Base-by-base conservation (phyloP, 2,329 filamentous ascomycete genomes). In the Aschersonia sp. region DNA sequence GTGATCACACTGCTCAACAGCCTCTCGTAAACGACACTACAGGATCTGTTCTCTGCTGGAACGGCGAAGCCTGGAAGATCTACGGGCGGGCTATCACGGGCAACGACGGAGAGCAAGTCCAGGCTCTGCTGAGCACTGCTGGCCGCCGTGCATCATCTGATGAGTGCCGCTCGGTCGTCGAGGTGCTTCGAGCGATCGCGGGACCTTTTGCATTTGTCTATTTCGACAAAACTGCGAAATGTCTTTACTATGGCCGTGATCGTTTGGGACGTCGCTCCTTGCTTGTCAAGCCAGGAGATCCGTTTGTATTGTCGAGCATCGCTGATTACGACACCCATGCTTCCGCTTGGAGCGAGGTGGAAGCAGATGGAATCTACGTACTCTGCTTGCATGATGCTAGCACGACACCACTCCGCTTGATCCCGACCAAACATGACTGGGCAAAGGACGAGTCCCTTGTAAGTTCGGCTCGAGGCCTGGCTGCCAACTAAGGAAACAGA, bases 201-300 rank as follows among this genome's bases (percentile, higher is more conserved):
- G 92, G 92, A 0, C 90, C 92, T 0, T 97, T 92, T 67, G 86
- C 90, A 2, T 92, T 97, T 63, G 76, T 90, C 5, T 96, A 83
- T 62, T 84, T 83, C 57, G 84, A 96, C 66, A 73, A 71, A 12
- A 57, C 61, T 8, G 68, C 74, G 47, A 69, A 68, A 8, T 74
- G 73, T 42, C 54, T 97, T 11, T 94, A 83, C 63, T 96, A 85
- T 62, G 88, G 85, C 6, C 78, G 92, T 53, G 92, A 98, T 62
- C 84, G 85, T 49, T 73, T 98, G 4, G 92, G 92, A 7, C 76
- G 92, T 49, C 78, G 92, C 45, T 97, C 92, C 11, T 68, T 98
- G 37, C 70, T 96, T 42, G 66, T 74, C 14, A 74, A 75, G 47
- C 57, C 63, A n/a, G 62, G 66, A n/a, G 53, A 57, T 0, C 56